phyloP scores from a whole-genome alignment of 495 filamentous ascomycete genomes.

The Sphaerosporella brunnea region DNA sequence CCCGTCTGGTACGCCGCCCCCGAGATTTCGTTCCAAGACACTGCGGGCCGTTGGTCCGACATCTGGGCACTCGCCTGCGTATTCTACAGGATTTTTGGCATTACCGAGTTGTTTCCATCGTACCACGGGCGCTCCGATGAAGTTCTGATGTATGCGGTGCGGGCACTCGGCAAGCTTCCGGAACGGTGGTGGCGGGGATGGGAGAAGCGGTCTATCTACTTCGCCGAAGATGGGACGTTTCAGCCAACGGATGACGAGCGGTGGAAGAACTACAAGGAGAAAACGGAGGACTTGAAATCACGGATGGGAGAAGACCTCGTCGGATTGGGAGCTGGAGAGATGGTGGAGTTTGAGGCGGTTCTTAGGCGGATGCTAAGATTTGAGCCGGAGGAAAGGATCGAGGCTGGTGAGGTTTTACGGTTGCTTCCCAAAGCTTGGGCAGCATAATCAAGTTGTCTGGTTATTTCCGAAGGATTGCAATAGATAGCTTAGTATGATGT shows the following conservation, averaged over 20 bases:
- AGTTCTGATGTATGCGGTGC: background rate
- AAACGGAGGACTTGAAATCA: background rate
- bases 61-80: slow-evolving; percentile 6
- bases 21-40: background rate
- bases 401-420: background rate
- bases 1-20: background rate
- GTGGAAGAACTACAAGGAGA: background rate
- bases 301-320: background rate
- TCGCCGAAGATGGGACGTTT: background rate
- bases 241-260: background rate
- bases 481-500: too few species aligned
- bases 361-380: slow-evolving; percentile 3
- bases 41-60: background rate
- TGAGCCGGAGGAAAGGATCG: slow-evolving; percentile 1
- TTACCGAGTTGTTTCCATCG: background rate
- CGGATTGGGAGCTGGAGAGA: background rate
- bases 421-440: slow-evolving; percentile 3
- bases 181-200: background rate
- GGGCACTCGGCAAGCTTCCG: background rate
- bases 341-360: background rate
- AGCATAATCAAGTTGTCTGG: too few species aligned
- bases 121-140: background rate
- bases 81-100: background rate
- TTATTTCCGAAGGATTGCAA: too few species aligned
- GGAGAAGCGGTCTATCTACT: slow-evolving; percentile 2